Percentiles rank a stretch among this genome's conserved stretches.
Evolutionary conservation across 1,139 yeast genomes (phyloP).

Genomic region (Yamadazyma spencermartinsiae): DNA sequence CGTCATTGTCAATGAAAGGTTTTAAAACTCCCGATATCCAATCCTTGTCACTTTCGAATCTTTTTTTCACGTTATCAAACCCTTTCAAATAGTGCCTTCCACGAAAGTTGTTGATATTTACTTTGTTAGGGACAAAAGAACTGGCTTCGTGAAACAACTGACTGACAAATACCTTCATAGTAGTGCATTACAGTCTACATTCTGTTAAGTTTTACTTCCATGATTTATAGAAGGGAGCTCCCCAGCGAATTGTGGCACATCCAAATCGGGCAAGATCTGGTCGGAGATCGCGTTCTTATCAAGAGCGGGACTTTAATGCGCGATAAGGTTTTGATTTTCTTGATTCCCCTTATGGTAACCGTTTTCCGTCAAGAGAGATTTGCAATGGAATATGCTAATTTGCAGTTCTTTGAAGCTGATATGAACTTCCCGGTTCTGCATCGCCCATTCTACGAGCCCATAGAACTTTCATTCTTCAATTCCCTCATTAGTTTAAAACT

Average conservation of each 20-base stretch:
- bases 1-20: slow-evolving; percentile 6
- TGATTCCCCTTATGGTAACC: too few species aligned
- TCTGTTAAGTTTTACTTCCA: too few species aligned
- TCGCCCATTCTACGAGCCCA: too few species aligned
- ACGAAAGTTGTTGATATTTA: slow-evolving; percentile 5
- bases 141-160: slow-evolving; percentile 1
- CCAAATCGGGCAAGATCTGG: not conserved
- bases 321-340: too few species aligned
- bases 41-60: slow-evolving; percentile 9
- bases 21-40: slow-evolving; percentile 9
- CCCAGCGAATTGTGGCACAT: not conserved
- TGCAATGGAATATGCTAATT: too few species aligned
- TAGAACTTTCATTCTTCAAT: too few species aligned
- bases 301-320: slow-evolving; percentile 1
- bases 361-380: too few species aligned
- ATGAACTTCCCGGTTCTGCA: too few species aligned
- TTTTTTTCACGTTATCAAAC: slow-evolving; percentile 5
- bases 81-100: slow-evolving; percentile 11
- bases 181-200: not conserved
- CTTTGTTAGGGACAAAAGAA: slow-evolving; percentile 7
- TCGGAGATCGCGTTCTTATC: not conserved
- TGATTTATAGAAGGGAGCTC: too few species aligned
- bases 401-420: too few species aligned
- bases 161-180: slow-evolving; percentile 1
- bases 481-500: too few species aligned